Evolutionary conservation across 2,329 filamentous ascomycete species (phyloP).

Genomic region (Zymoseptoria brevis): DNA sequence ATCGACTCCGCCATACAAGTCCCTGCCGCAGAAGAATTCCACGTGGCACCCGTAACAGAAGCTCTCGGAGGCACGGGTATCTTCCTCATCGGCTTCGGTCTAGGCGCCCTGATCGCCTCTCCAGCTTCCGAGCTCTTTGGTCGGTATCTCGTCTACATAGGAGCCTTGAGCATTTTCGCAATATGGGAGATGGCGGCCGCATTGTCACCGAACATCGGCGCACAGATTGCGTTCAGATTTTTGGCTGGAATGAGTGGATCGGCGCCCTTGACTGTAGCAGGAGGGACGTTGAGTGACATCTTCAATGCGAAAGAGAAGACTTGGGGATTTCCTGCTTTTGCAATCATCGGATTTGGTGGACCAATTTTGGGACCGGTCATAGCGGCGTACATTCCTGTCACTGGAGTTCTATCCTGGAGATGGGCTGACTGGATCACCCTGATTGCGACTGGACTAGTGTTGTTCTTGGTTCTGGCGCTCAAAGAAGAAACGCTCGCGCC

Average conservation of each 20-base stretch:
- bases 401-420: constrained; percentile 18
- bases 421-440: constrained; percentile 33
- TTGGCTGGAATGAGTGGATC: neutral
- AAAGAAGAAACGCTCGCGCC: constrained; percentile 43
- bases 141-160: constrained; percentile 16
- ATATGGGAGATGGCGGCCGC: constrained; percentile 2
- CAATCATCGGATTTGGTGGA: constrained; percentile 2
- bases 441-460: constrained; percentile 11
- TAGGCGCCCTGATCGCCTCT: constrained; percentile 31
- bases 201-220: constrained; percentile 11
- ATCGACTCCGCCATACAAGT: neutral
- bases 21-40: neutral
- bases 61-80: neutral
- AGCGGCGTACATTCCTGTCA: constrained; percentile 8
- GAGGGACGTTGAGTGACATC: constrained; percentile 28
- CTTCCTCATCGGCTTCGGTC: constrained; percentile 31
- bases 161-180: constrained; percentile 7
- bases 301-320: neutral
- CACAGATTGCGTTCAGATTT: constrained; percentile 17
- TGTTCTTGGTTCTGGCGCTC: constrained; percentile 28
- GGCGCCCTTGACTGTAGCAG: neutral
- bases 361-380: constrained; percentile 16
- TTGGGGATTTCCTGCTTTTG: neutral
- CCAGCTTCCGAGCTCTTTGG: constrained; percentile 34
- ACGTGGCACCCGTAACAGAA: neutral